These are phyloP conservation scores for Allomyces arbusculus DNA, from an alignment of 192 early-diverging fungal species.

Conservation along the genomic window DNA sequence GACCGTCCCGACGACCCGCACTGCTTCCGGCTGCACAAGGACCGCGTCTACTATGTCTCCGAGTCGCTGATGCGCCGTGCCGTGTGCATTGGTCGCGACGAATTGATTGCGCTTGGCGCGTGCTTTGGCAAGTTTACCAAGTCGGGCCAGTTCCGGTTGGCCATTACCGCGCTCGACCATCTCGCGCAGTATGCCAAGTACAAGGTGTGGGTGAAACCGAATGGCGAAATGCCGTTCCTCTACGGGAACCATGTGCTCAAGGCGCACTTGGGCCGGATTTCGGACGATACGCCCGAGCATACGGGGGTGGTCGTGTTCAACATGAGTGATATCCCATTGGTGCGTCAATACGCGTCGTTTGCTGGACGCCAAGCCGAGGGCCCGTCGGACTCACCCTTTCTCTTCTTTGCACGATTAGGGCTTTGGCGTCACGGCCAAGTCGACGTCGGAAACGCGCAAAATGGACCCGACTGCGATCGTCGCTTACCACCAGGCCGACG, in stretches of 20 bases:
- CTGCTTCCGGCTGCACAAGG: conserved; percentile 86
- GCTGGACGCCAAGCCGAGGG: too few species aligned
- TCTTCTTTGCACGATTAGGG: conserved; percentile 19
- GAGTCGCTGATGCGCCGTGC: conserved; percentile 83
- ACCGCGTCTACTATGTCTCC: conserved; percentile 92
- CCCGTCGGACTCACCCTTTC: too few species aligned
- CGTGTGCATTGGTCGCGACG: conserved; percentile 56
- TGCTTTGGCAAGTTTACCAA: conserved; percentile 99
- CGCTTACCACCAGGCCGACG: conserved; percentile 93
- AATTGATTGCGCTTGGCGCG: conserved; percentile 76
- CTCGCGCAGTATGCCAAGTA: conserved; percentile 90
- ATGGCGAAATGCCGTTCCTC: conserved; percentile 95
- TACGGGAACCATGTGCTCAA: conserved; percentile 97
- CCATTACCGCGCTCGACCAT: conserved; percentile 79
- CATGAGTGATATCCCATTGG: conserved; percentile 80
- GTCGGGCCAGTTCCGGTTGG: conserved; percentile 86
- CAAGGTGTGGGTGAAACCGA: conserved; percentile 98
- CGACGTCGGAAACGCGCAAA: conserved; percentile 77
- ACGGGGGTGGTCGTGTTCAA: conserved; percentile 87
- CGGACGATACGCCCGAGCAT: conserved; percentile 96
- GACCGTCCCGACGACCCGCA: conserved; percentile 90
- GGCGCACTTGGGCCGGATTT: conserved; percentile 88
- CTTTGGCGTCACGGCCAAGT: conserved; percentile 88
- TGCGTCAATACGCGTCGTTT: too few species aligned
- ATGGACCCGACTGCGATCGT: conserved; percentile 83